A percentile compares a stretch with the other conserved stretches of the same genome.
Evolutionary conservation across 192 early-diverging fungal species (phyloP).

Genomic region (Jimgerdemannia flammicorona): DNA sequence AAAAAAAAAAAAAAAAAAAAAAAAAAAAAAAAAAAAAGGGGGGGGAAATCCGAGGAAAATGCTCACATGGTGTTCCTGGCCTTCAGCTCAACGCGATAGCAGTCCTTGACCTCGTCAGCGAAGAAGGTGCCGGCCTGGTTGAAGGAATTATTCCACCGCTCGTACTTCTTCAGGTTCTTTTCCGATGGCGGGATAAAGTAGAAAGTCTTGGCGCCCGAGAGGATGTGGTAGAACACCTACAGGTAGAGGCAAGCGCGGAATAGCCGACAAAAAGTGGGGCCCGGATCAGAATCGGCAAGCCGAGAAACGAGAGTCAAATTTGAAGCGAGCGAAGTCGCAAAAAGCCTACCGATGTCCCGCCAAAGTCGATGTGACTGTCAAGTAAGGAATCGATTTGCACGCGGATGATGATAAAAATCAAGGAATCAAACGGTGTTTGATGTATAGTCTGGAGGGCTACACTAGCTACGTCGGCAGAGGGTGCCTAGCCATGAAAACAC

Average conservation of each 20-base stretch:
- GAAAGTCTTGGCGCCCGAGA: slow-evolving; percentile 83
- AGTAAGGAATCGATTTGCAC: slow-evolving; percentile 1
- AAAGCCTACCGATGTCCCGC: slow-evolving; percentile 60
- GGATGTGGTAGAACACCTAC: slow-evolving; percentile 84
- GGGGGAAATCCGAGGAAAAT: neutral
- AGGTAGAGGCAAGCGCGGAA: neutral
- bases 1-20: no score
- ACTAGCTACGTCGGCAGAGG: no score
- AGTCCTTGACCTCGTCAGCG: slow-evolving; percentile 78
- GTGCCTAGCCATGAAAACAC: neutral
- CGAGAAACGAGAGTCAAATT: no score
- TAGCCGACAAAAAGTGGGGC: no score
- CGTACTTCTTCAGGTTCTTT: slow-evolving; percentile 83
- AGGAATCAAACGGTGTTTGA: no score
- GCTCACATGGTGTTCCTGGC: slow-evolving; percentile 85
- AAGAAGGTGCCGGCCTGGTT: slow-evolving; percentile 79
- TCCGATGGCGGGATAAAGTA: slow-evolving; percentile 85
- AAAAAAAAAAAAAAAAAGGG: neutral
- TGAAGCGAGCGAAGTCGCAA: no score
- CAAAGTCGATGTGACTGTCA: slow-evolving; percentile 76
- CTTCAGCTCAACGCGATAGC: slow-evolving; percentile 68
- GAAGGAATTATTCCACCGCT: slow-evolving; percentile 85
- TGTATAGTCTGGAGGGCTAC: no score
- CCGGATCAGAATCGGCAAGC: no score
- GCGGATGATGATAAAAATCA: no score